Conservation (phyloP, 768 basidiomycete species). For the Sporobolomyces phaffii region DNA sequence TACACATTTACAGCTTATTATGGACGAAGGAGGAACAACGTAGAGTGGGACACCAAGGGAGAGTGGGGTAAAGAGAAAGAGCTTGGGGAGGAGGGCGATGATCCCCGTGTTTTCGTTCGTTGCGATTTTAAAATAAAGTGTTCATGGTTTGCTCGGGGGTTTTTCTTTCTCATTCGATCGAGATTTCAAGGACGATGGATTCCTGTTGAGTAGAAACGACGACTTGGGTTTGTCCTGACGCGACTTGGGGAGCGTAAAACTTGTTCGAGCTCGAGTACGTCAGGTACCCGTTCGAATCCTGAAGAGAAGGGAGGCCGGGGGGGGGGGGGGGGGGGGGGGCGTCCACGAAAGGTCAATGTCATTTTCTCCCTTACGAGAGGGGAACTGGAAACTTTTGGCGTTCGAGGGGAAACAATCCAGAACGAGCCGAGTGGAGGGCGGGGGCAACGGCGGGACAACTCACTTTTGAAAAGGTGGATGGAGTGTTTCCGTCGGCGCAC, state of each 20-base stretch:
- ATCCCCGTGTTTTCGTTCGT: no score
- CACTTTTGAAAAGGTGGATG: slow-evolving; percentile 54
- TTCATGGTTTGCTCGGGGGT: no score
- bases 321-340: not conserved
- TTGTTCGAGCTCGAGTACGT: not conserved
- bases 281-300: slow-evolving; percentile 18
- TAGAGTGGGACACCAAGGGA: no score
- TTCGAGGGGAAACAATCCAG: no score
- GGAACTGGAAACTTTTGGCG: no score
- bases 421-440: no score
- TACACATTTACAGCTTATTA: no score
- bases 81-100: no score
- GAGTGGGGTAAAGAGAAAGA: no score
- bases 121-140: no score
- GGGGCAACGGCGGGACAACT: no score
- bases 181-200: not conserved
- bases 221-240: slow-evolving; percentile 19
- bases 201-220: not conserved
- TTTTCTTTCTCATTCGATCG: not conserved
- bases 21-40: no score
- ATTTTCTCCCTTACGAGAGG: not conserved
- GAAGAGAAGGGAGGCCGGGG: not conserved
- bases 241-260: slow-evolving; percentile 14
- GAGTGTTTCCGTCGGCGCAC: slow-evolving; percentile 55
- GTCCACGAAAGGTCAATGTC: not conserved